A percentile compares a stretch with the other conserved stretches of the same genome.
Conservation (phyloP, 768 basidiomycete genomes). For the Lyophyllum atratum region DNA sequence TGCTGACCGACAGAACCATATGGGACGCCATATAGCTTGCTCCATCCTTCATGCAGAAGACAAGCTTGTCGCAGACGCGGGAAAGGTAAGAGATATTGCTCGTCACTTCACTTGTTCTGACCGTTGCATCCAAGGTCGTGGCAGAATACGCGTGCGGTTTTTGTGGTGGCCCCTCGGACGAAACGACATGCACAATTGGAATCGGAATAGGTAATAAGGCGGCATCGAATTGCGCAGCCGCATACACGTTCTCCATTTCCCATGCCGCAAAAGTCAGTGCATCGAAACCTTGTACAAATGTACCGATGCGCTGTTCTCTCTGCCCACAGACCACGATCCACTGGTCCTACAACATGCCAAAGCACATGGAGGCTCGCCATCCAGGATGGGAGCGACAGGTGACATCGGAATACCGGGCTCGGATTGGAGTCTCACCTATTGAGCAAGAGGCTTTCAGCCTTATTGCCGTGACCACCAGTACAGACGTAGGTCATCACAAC, state of each 20-base stretch:
- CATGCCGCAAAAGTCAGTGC: constrained; percentile 10
- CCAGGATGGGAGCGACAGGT: constrained; percentile 11
- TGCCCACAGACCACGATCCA: constrained; percentile 14
- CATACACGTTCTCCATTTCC: constrained; percentile 12
- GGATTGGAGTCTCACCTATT: not conserved
- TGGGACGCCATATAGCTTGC: constrained; percentile 18
- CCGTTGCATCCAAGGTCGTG: no score
- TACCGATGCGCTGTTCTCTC: constrained; percentile 24
- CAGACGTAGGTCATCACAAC: not conserved
- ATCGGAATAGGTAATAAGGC: constrained; percentile 19
- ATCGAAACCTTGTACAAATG: constrained; percentile 26
- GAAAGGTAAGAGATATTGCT: not conserved
- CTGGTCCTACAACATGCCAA: constrained; percentile 30
- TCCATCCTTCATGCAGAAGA: constrained; percentile 7
- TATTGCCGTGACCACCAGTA: not conserved
- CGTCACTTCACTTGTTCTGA: no score
- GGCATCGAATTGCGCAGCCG: constrained; percentile 10
- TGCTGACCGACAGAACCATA: constrained; percentile 17
- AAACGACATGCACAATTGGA: constrained; percentile 17
- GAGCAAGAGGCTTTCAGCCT: no score
- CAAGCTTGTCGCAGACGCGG: not conserved
- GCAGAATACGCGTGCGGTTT: no score
- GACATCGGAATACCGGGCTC: not conserved
- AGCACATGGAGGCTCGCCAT: constrained; percentile 23
- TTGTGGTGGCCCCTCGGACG: not conserved